Evolutionary conservation across 2,329 filamentous ascomycete genomes (phyloP), one percentile per base, ranked within the genome.

Genomic region (Cercospora sp.): DNA sequence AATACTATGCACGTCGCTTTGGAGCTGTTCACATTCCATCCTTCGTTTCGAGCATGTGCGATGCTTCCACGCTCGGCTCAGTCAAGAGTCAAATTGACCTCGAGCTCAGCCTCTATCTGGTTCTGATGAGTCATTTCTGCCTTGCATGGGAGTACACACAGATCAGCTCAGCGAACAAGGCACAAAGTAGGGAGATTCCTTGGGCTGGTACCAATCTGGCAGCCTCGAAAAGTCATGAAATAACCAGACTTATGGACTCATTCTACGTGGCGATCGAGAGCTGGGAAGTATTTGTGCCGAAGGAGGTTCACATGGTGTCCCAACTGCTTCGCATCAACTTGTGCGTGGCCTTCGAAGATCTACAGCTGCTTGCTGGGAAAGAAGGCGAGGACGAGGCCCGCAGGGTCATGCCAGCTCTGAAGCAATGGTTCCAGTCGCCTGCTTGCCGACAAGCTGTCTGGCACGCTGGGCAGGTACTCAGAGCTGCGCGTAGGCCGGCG

Each of bases 381-480:
- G 70, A 72, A 61, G 70, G 70, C 1, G 70, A 71, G 37, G 70
- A 69, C n/a, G 71, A 73, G 57, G 71, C 71, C 2, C 32, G 69
- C 18, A 58, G 70, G 32, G 70, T 72, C 3, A 64, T 64, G 12
- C 71, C 71, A 4, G 70, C 67, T 12, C 59, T 72, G n/a, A 72
- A 70, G 58, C 65, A 68, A 16, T 72, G 70, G 70, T 70, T 66
- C 24, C 67, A 62, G 12, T 71, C 70, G 18, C 61, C 70, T 3
- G 69, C 70, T 49, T 70, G 67, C 53, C 65, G 71, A 34, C 63
- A 70, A 43, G 70, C 71, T 12, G 65, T 73, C 32, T 73, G 67
- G 64, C 70, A 73, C 53, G 71, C 71, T n/a, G 71, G 71, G n/a
- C 67, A 72, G 24, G 71, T 73, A 24, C 40, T 73, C 10, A 55